Evolutionary conservation across 2,329 filamentous ascomycete species (phyloP).

Genomic region (Bipolaris sorokiniana): DNA sequence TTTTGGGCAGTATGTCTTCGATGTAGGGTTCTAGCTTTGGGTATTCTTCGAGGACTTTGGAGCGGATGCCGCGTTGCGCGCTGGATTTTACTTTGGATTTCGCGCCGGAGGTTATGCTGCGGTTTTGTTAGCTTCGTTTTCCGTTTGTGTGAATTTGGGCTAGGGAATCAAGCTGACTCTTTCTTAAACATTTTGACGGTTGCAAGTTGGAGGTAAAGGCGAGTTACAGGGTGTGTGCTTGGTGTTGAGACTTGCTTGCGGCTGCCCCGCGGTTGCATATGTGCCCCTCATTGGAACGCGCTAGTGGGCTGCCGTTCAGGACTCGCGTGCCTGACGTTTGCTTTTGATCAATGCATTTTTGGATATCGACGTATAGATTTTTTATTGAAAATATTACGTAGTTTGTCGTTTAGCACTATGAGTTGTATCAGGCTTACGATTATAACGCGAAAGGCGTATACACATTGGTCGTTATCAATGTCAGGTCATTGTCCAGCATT

Average conservation of each 20-base stretch:
- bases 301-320: conserved; percentile 7
- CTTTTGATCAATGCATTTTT: not conserved
- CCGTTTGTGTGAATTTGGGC: not conserved
- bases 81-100: conserved; percentile 99
- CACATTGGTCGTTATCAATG: too few relatives aligned
- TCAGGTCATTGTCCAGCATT: not conserved
- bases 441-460: too few relatives aligned
- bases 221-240: conserved; percentile 3
- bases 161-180: conserved; percentile 29
- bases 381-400: too few relatives aligned
- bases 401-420: too few relatives aligned
- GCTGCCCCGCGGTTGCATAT: conserved; percentile 13
- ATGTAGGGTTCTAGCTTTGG: conserved; percentile 85
- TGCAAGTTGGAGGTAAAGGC: not conserved
- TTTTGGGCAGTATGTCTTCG: conserved; percentile 95
- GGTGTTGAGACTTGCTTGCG: conserved; percentile 13
- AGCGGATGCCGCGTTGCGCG: conserved; percentile 83
- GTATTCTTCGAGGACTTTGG: conserved; percentile 82
- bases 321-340: not conserved
- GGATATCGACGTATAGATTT: too few relatives aligned
- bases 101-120: conserved; percentile 74
- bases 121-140: conserved; percentile 1
- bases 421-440: too few relatives aligned
- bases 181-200: conserved; percentile 46
- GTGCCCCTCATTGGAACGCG: conserved; percentile 17